Base-by-base conservation (phyloP, 2,329 filamentous ascomycete species). In the Ophiostoma populinum region DNA sequence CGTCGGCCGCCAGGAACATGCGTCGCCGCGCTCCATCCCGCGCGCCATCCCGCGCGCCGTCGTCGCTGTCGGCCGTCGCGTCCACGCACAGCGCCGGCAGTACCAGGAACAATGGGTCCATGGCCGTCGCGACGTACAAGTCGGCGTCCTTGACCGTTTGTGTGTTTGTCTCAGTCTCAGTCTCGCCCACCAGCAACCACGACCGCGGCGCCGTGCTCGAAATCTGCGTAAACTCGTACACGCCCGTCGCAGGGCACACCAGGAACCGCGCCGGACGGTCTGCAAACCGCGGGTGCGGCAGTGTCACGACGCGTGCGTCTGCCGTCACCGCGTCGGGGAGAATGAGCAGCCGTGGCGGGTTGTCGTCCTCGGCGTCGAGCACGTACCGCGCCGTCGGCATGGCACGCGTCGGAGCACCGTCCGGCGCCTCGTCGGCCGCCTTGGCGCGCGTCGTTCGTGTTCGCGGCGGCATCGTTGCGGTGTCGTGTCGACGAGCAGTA, bases 41-140 rank as follows among this genome's bases (percentile, higher is more conserved):
- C n/a, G 21, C 30, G 8, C 17, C 30, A 6, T 32, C 22, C 3
- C 12, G 4, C 4, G 9, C 33, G 13, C 24, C 33, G 24, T 36
- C 33, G 11, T 30, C 22, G 4, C 25, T 33, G 17, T 57, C 45
- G 2, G 54, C 44, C 4, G 49, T 35, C 34, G 54, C 52, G 5
- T 56, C 47, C 25, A 69, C 54, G 1, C 61, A 57, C 2, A 95
- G 63, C 4, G 75, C 67, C 0, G 87, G 80, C 2, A 95, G 60
- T 4, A 92, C 51, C 34, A 95, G 62, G 57, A 95, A 95, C 3
- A 94, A 50, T 5, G 81, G 68, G 52, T 98, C 90, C 36, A 93
- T 62, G 2, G 74, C 70, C 1, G 90, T 93, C 7, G 87, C 82
- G 40, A 95, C 57, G 47, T 80, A 78, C n/a, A 95, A 58, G 40